phyloP scores from a whole-genome alignment of 2,329 filamentous ascomycete genomes.

The Colletotrichum navitas region DNA sequence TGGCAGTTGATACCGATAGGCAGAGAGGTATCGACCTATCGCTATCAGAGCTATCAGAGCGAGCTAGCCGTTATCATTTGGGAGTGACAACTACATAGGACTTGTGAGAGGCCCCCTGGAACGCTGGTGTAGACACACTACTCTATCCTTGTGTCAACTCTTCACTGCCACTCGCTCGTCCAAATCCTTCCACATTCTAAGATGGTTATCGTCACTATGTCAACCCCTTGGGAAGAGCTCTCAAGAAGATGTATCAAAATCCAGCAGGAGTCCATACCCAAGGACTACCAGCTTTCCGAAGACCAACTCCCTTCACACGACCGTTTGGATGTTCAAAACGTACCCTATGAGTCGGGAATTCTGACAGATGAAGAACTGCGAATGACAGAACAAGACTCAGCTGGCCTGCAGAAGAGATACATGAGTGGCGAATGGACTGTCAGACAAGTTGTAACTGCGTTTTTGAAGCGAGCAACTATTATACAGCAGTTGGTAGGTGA shows the following conservation, averaged over 20 bases:
- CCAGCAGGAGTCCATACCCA: slow-evolving; percentile 61
- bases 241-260: slow-evolving; percentile 14
- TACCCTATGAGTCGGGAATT: slow-evolving; percentile 69
- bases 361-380: slow-evolving; percentile 60
- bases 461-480: slow-evolving; percentile 23
- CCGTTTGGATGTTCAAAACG: slow-evolving; percentile 67
- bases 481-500: slow-evolving; percentile 24
- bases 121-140: background rate
- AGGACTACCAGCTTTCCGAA: slow-evolving; percentile 67
- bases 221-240: slow-evolving; percentile 17
- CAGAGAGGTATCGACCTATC: background rate
- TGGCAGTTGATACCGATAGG: slow-evolving; percentile 32
- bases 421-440: slow-evolving; percentile 45
- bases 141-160: background rate
- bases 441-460: slow-evolving; percentile 48
- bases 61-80: background rate
- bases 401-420: slow-evolving; percentile 21
- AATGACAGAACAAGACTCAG: slow-evolving; percentile 52
- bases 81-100: background rate
- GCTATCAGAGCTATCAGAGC: background rate
- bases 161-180: background rate
- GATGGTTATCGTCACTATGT: background rate
- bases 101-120: background rate
- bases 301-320: slow-evolving; percentile 64
- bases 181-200: background rate